A percentile compares a stretch with the other conserved stretches of the same genome.
Conservation (phyloP, 345 rosid genomes). For the Brassica incana region DNA sequence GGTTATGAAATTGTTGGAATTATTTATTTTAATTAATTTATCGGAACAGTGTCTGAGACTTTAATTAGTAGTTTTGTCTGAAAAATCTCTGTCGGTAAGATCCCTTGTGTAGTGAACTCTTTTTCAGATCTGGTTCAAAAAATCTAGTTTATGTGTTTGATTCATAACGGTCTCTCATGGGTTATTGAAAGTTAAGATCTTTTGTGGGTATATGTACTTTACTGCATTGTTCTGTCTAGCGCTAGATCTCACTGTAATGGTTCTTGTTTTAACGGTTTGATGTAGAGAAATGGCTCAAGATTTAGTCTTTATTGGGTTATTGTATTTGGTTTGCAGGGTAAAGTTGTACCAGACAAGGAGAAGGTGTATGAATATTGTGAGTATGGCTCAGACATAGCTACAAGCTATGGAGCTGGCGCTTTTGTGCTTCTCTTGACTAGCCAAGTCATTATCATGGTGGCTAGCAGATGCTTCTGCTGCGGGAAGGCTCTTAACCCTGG, state of each 20-base stretch:
- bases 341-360: conserved; percentile 48
- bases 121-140: conserved; percentile 29
- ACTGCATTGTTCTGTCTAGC: conserved; percentile 3
- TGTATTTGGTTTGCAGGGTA: conserved; percentile 53
- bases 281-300: not conserved
- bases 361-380: conserved; percentile 55
- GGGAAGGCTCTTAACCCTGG: conserved; percentile 79
- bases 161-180: not conserved
- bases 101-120: conserved; percentile 3
- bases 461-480: conserved; percentile 87
- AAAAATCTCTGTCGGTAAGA: conserved; percentile 27
- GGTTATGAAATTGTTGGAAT: not conserved
- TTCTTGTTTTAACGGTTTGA: not conserved
- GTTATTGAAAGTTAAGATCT: not conserved
- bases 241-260: not conserved
- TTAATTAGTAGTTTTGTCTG: not conserved
- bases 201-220: not conserved
- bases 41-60: not conserved
- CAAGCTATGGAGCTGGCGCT: conserved; percentile 89
- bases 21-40: too few species aligned
- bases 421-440: conserved; percentile 71
- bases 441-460: conserved; percentile 77
- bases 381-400: conserved; percentile 85
- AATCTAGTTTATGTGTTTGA: not conserved
- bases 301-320: too few species aligned